phyloP scores from a whole-genome alignment of 2,329 filamentous ascomycete genomes.

The Didymella pomorum region DNA sequence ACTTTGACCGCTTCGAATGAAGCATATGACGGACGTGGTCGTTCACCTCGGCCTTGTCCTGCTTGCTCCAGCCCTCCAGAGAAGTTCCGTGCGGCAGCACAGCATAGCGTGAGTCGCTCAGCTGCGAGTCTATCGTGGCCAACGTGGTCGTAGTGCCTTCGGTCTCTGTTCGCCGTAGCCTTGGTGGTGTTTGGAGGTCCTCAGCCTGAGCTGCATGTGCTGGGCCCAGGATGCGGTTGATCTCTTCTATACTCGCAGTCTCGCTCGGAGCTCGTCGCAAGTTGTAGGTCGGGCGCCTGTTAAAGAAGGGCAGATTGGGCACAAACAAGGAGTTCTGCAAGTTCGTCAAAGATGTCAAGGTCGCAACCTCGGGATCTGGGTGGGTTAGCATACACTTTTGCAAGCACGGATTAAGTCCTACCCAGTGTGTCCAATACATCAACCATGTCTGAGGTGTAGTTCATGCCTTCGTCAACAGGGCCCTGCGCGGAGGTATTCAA shows the following conservation, averaged over 20 bases:
- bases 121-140: slow-evolving; percentile 70
- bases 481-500: slow-evolving; percentile 7
- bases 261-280: slow-evolving; percentile 63
- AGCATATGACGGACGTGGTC: slow-evolving; percentile 89
- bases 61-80: slow-evolving; percentile 76
- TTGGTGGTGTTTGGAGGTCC: slow-evolving; percentile 27
- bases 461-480: slow-evolving; percentile 19
- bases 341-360: slow-evolving; percentile 84
- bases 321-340: slow-evolving; percentile 90
- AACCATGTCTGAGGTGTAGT: slow-evolving; percentile 70
- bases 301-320: slow-evolving; percentile 80
- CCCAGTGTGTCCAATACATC: slow-evolving; percentile 74
- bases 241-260: slow-evolving; percentile 42
- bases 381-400: slow-evolving; percentile 12
- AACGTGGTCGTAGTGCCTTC: slow-evolving; percentile 47
- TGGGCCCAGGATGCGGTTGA: slow-evolving; percentile 39
- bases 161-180: slow-evolving; percentile 37
- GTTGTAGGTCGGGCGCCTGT: slow-evolving; percentile 80
- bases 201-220: slow-evolving; percentile 27
- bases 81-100: slow-evolving; percentile 77
- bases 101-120: slow-evolving; percentile 77
- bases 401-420: slow-evolving; percentile 49
- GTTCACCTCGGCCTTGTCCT: slow-evolving; percentile 79
- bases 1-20: slow-evolving; percentile 79
- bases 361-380: slow-evolving; percentile 82